Conservation (phyloP, 768 basidiomycete species). For the Boletus speciosus region DNA sequence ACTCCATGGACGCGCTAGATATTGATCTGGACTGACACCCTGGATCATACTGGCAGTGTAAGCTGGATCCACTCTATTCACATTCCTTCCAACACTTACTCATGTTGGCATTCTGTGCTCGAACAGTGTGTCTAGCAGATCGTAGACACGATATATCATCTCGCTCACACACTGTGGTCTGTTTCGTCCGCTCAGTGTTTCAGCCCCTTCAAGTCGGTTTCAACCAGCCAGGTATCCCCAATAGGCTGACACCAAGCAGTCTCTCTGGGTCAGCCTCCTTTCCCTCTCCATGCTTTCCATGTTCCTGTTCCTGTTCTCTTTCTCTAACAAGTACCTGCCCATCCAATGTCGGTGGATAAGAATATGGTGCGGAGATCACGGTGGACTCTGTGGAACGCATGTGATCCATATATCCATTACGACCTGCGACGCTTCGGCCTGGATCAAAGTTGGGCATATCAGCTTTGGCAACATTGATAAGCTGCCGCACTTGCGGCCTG, state of each 20-base stretch:
- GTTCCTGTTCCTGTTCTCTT: neutral
- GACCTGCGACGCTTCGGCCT: neutral
- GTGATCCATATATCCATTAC: constrained; percentile 11
- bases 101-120: too few species aligned
- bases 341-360: too few species aligned
- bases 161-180: too few species aligned
- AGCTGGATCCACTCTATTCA: too few species aligned
- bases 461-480: constrained; percentile 9
- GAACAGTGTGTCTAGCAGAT: too few species aligned
- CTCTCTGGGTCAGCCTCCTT: constrained; percentile 23
- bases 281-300: neutral
- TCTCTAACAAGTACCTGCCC: neutral
- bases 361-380: too few species aligned
- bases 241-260: constrained; percentile 13
- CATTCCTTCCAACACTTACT: too few species aligned
- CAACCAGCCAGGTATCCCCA: neutral
- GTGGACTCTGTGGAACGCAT: constrained; percentile 3
- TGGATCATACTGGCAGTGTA: neutral
- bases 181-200: too few species aligned
- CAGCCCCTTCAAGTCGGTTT: too few species aligned
- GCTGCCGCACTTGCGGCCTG: neutral
- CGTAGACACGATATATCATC: too few species aligned
- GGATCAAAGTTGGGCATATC: constrained; percentile 18
- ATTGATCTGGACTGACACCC: constrained; percentile 11
- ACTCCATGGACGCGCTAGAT: neutral